Conservation (phyloP, 1,139 yeast genomes). For the Nakaseomyces nivariensis region DNA sequence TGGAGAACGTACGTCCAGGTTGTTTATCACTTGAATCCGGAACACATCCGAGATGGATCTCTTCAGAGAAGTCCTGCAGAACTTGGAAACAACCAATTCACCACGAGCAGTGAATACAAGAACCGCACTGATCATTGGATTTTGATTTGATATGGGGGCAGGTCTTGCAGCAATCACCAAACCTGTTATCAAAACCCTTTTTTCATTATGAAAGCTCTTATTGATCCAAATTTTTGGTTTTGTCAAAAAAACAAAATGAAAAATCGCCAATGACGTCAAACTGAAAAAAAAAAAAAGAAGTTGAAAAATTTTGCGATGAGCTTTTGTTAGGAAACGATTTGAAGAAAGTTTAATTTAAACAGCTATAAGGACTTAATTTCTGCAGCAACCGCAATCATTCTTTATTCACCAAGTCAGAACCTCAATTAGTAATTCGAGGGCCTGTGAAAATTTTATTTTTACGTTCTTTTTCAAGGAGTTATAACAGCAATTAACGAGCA, state of each 20-base stretch:
- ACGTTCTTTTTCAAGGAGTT: too few species aligned
- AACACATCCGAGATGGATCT: conserved; percentile 80
- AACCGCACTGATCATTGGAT: conserved; percentile 63
- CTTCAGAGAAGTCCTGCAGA: conserved; percentile 61
- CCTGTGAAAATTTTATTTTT: too few species aligned
- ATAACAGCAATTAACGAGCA: too few species aligned
- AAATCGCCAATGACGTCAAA: conserved; percentile 2
- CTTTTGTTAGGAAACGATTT: neutral
- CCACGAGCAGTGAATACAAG: conserved; percentile 73
- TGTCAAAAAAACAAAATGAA: neutral
- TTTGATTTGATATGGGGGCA: too few species aligned
- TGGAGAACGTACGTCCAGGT: conserved; percentile 59
- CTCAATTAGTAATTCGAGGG: too few species aligned
- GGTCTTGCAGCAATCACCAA: too few species aligned
- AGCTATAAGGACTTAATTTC: too few species aligned
- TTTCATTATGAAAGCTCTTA: too few species aligned
- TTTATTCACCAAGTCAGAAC: too few species aligned
- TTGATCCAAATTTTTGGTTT: neutral
- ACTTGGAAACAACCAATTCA: conserved; percentile 71
- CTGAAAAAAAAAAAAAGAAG: neutral
- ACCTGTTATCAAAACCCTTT: too few species aligned
- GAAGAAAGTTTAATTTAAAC: too few species aligned
- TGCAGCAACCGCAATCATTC: too few species aligned
- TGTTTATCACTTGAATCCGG: conserved; percentile 76
- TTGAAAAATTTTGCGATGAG: conserved; percentile 1